A percentile compares a stretch with the other conserved stretches of the same genome.
Evolutionary conservation across 345 rosid species (phyloP).

Genomic region (Mallotus nudiflorus): DNA sequence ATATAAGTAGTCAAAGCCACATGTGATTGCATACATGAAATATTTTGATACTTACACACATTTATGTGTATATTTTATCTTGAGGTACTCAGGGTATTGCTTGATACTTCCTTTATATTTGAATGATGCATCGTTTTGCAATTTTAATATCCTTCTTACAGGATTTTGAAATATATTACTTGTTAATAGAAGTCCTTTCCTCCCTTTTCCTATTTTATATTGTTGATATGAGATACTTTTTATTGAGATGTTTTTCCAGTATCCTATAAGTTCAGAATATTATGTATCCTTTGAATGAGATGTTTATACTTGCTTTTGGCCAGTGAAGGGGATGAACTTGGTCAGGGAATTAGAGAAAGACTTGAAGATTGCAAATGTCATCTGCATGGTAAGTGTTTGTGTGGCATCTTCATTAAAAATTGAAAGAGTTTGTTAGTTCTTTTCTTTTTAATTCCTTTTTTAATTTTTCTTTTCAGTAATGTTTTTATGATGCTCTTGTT

Average conservation of each 20-base stretch:
- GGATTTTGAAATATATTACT: not conserved
- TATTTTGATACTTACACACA: not conserved
- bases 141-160: not conserved
- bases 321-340: constrained; percentile 99
- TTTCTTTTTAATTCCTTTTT: not conserved
- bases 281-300: constrained; percentile 19
- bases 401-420: constrained; percentile 5
- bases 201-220: not conserved
- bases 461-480: not conserved
- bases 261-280: constrained; percentile 3
- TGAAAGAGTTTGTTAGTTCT: not conserved
- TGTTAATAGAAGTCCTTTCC: not conserved
- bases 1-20: not conserved
- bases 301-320: constrained; percentile 51
- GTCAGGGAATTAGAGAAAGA: constrained; percentile 97
- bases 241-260: not conserved
- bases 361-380: constrained; percentile 92
- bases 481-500: not conserved
- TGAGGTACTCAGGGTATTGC: not conserved
- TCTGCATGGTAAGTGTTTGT: constrained; percentile 72
- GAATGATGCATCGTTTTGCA: not conserved
- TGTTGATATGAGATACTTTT: not conserved
- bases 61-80: not conserved
- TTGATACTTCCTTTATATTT: not conserved
- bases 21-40: not conserved